Conservation (phyloP, 1,284 basidiomycete species). For the Pseudozyma sp. region DNA sequence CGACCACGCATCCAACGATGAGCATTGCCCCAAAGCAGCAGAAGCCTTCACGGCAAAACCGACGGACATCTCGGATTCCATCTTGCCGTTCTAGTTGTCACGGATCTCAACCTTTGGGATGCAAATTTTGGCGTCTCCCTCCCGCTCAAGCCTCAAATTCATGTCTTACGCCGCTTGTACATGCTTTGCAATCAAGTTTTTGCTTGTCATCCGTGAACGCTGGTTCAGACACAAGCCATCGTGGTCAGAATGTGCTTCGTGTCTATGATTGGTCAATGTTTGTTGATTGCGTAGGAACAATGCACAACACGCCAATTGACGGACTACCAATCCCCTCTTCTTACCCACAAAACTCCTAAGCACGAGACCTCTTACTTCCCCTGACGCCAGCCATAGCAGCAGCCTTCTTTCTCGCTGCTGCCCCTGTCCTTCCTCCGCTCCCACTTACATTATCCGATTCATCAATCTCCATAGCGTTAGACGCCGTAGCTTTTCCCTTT, state of each 20-base stretch:
- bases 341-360: no score
- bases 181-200: no score
- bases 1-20: slow-evolving; percentile 75
- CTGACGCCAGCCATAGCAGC: slow-evolving; percentile 10
- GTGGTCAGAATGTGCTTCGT: no score
- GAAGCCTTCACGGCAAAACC: slow-evolving; percentile 41
- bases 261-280: no score
- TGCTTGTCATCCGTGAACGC: no score
- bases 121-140: background rate
- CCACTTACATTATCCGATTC: slow-evolving; percentile 9
- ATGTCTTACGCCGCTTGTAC: background rate
- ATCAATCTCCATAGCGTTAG: slow-evolving; percentile 44
- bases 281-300: no score
- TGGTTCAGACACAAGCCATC: no score
- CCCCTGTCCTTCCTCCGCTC: no score
- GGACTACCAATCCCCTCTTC: background rate
- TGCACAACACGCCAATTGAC: no score
- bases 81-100: slow-evolving; percentile 36
- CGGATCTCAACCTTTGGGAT: background rate
- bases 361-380: slow-evolving; percentile 41
- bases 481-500: slow-evolving; percentile 7
- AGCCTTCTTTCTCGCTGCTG: slow-evolving; percentile 24
- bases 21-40: slow-evolving; percentile 43
- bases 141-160: background rate
- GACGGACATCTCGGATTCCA: slow-evolving; percentile 30